Base-by-base conservation (phyloP, 257 asterid genomes). In the Nicotiana undulata region DNA sequence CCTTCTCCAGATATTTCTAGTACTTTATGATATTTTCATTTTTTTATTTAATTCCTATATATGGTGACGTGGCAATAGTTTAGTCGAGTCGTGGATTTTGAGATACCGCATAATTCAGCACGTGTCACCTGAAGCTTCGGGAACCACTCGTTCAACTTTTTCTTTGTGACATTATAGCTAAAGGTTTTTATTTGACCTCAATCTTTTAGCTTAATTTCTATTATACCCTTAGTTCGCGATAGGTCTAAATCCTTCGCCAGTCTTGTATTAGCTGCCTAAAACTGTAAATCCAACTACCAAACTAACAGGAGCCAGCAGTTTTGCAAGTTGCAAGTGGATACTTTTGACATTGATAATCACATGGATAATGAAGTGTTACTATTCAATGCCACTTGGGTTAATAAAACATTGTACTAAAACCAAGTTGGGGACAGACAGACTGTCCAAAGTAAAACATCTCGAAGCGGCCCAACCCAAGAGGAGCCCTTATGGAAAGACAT, bases 51-150 rank as follows among this genome's bases (percentile, higher is more conserved):
- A 52, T 7, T 28, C 22, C 16, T 63, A 29, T 18, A 31, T 29
- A 1, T 16, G 76, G 44, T 85, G 84, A 81, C 80, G 83, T 86
- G 88, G 85, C 85, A 20, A 52, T 12, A 9, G 32, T 17, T 4
- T 44, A 52, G n/a, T 68, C 16, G 26, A 46, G 75, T 5, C 81
- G 81, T 79, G 82, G 75, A 6, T 49, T 12, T 46, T 63, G 58
- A 13, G 51, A 32, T 61, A 37, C 81, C 82, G 44, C 31, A 44
- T 10, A 40, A 44, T 31, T 24, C 44, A 66, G 49, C 77, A 82
- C 82, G 83, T 78, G 83, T 72, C 82, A 68, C 61, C 55, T 44
- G 83, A 78, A 64, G 13, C 63, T 83, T 77, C 76, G 59, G 34
- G 80, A 63, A 44, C 77, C 77, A 46, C 82, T 78, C 58, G 59